Evolutionary conservation across 306 rosid species (phyloP).

Genomic region (Cyamopsis tetragonoloba): DNA sequence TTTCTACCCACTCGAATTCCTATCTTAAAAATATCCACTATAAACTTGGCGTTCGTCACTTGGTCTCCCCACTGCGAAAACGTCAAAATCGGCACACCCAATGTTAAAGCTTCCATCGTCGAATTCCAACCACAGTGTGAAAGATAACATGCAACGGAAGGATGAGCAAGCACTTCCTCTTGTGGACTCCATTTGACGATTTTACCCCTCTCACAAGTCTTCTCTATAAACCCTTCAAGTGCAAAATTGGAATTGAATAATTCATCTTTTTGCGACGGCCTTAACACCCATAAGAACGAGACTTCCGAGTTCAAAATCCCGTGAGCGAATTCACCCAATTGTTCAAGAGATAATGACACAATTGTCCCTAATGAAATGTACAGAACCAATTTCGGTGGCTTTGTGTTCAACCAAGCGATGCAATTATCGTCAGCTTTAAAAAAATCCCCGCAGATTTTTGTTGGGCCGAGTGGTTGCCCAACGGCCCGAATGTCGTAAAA

Average conservation of each 20-base stretch:
- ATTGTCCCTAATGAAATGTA: slow-evolving; percentile 54
- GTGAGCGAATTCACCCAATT: slow-evolving; percentile 48
- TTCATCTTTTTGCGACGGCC: no score
- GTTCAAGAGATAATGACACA: slow-evolving; percentile 34
- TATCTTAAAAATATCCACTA: slow-evolving; percentile 52
- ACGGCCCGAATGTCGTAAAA: slow-evolving; percentile 25
- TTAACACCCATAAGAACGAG: slow-evolving; percentile 31
- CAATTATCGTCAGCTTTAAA: no score
- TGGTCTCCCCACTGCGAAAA: slow-evolving; percentile 89
- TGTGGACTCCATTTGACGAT: slow-evolving; percentile 71
- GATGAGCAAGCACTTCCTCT: slow-evolving; percentile 51
- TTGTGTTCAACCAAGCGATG: no score
- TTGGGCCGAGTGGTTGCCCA: no score
- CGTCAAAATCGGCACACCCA: slow-evolving; percentile 62
- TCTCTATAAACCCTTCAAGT: slow-evolving; percentile 49
- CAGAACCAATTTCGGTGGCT: slow-evolving; percentile 37
- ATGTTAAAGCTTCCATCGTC: slow-evolving; percentile 46
- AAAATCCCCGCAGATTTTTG: no score
- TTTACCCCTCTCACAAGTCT: slow-evolving; percentile 39
- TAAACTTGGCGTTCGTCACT: slow-evolving; percentile 57
- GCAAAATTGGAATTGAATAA: no score
- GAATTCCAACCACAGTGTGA: slow-evolving; percentile 90
- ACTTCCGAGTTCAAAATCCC: slow-evolving; percentile 37
- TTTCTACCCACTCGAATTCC: slow-evolving; percentile 46
- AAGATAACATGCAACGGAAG: slow-evolving; percentile 57